Conservation (phyloP, 371 early-diverging fungal species). For the Dinochytrium kinnereticum region DNA sequence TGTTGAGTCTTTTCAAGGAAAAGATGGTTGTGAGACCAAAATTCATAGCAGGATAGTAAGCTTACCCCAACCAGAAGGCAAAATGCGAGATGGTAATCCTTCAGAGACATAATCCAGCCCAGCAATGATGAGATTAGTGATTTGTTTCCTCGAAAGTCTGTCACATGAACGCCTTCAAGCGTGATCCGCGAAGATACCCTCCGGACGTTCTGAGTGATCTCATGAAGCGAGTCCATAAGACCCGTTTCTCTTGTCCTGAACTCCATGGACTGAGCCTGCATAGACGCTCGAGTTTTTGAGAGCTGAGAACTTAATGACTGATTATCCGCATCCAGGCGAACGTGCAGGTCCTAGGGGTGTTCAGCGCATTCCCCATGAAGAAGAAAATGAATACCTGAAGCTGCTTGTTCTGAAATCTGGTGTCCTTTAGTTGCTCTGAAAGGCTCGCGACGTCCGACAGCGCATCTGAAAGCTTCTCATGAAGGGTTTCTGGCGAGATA, state of each 20-base stretch:
- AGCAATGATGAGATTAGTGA: neutral
- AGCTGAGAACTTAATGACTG: neutral
- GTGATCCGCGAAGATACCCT: conserved; percentile 1
- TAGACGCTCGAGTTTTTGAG: neutral
- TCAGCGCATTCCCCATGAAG: neutral
- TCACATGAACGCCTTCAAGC: neutral
- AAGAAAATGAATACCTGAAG: neutral
- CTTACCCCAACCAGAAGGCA: neutral
- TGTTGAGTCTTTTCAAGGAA: too few species aligned
- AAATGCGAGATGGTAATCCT: neutral
- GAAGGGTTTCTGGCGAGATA: conserved; percentile 4
- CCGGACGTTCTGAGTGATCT: neutral
- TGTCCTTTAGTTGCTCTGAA: neutral
- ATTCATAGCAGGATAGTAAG: too few species aligned
- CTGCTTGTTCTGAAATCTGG: neutral
- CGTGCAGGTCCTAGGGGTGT: neutral
- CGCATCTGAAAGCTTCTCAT: conserved; percentile 13
- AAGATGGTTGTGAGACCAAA: too few species aligned
- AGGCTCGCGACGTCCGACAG: neutral
- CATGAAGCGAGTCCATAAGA: neutral
- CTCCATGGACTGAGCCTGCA: neutral
- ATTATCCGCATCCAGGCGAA: neutral
- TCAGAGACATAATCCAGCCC: neutral
- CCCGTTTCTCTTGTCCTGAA: neutral
- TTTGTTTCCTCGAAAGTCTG: neutral